Conservation (phyloP, 345 rosid genomes). For the Aegle marmelos region DNA sequence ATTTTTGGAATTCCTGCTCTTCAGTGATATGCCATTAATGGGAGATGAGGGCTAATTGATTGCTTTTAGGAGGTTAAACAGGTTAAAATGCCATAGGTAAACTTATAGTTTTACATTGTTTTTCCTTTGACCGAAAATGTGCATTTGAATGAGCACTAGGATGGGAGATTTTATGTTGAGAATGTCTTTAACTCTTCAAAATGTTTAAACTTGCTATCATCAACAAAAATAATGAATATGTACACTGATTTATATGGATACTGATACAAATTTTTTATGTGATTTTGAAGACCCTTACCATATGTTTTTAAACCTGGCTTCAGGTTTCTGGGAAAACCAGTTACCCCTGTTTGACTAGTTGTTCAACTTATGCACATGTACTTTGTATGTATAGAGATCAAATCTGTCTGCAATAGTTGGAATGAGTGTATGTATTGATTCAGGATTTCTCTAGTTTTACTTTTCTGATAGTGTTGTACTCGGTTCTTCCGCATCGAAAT, state of each 20-base stretch:
- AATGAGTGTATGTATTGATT: not conserved
- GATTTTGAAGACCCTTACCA: not conserved
- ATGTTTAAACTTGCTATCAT: not conserved
- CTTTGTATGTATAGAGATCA: not conserved
- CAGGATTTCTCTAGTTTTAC: slow-evolving; percentile 2
- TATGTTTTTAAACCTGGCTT: not conserved
- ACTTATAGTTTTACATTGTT: too few species aligned
- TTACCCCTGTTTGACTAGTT: not conserved
- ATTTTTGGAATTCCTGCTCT: not conserved
- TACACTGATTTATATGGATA: not conserved
- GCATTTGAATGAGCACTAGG: not conserved
- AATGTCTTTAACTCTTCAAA: not conserved
- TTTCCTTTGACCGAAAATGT: too few species aligned
- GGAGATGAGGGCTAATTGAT: not conserved
- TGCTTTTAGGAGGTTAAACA: not conserved
- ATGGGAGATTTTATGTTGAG: not conserved
- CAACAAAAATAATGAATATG: not conserved
- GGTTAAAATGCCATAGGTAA: not conserved
- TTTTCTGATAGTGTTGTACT: not conserved
- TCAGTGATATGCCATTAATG: not conserved
- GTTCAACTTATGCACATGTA: not conserved
- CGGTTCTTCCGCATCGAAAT: not conserved
- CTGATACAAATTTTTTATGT: not conserved
- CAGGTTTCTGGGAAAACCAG: not conserved
- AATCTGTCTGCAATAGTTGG: not conserved